phyloP scores from a whole-genome alignment of 2,329 filamentous ascomycete species.

The Coniochaeta sp. region DNA sequence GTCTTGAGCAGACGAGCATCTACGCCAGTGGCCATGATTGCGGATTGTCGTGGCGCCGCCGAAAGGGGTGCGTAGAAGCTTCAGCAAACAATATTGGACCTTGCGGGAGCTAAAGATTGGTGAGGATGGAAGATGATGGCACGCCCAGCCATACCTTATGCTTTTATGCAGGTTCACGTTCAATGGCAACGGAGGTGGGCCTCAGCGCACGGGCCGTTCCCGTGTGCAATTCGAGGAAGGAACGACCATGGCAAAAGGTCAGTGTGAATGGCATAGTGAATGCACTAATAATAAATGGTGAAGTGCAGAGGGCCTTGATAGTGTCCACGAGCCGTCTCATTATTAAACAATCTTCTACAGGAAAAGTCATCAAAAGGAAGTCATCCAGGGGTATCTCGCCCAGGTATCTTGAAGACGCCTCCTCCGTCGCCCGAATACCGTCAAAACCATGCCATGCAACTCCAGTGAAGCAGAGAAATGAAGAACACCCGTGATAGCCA shows the following conservation, averaged over 20 bases:
- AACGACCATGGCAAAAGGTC: too few species aligned
- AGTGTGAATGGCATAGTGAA: too few species aligned
- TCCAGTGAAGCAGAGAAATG: neutral
- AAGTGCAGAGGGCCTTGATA: neutral
- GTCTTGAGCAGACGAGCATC: conserved; percentile 84
- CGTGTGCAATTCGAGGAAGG: neutral
- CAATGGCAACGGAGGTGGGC: neutral
- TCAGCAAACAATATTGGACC: neutral
- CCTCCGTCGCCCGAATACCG: neutral
- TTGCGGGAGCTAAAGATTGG: neutral
- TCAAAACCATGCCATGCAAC: neutral
- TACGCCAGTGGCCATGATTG: conserved; percentile 70
- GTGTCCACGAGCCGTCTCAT: neutral
- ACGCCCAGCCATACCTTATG: neutral
- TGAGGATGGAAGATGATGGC: neutral
- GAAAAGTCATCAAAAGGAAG: neutral
- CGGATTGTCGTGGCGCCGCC: neutral
- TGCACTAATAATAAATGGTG: too few species aligned
- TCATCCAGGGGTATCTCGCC: conserved; percentile 1
- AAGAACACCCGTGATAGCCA: neutral
- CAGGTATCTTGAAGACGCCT: neutral
- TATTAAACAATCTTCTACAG: conserved; percentile 1
- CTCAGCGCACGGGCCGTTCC: neutral
- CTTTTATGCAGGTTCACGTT: neutral
- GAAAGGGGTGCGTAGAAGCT: neutral